Conservation (phyloP, 2,329 filamentous ascomycete species). For the Cladosporium sphaerospermum region DNA sequence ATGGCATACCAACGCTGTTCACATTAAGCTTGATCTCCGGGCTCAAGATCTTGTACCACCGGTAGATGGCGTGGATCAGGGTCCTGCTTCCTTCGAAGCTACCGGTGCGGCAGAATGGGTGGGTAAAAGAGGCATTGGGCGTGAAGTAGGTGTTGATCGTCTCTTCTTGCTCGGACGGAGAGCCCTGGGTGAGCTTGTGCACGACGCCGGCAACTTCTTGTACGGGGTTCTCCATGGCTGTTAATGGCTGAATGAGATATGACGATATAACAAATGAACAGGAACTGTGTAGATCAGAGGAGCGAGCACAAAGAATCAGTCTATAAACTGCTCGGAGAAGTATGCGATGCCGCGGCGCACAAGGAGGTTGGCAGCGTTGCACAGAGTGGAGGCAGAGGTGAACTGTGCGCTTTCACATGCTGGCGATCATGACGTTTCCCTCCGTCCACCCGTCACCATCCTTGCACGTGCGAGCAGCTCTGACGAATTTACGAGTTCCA, state of each 20-base stretch:
- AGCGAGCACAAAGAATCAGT: no score
- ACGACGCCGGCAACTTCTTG: conserved; percentile 62
- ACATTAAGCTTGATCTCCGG: conserved; percentile 65
- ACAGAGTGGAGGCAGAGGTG: no score
- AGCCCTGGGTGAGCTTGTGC: conserved; percentile 60
- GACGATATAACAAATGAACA: no score
- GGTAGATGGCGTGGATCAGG: conserved; percentile 64
- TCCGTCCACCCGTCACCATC: not conserved
- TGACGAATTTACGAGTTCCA: not conserved
- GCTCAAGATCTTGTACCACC: conserved; percentile 79
- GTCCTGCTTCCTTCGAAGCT: conserved; percentile 57
- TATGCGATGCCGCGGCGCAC: no score
- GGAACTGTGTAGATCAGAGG: not conserved
- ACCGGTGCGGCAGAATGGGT: conserved; percentile 69
- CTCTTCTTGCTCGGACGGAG: conserved; percentile 57
- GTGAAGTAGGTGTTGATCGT: conserved; percentile 69
- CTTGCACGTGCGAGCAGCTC: not conserved
- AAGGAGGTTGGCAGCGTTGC: no score
- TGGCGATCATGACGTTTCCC: no score
- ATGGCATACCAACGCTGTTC: conserved; percentile 48
- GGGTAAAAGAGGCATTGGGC: conserved; percentile 63
- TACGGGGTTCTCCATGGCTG: conserved; percentile 33
- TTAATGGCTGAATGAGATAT: no score
- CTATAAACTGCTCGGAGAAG: no score
- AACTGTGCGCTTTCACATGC: no score